Evolutionary conservation across 345 rosid genomes (phyloP), one percentile per base, ranked within the genome.

Genomic region (Camelina sativa): DNA sequence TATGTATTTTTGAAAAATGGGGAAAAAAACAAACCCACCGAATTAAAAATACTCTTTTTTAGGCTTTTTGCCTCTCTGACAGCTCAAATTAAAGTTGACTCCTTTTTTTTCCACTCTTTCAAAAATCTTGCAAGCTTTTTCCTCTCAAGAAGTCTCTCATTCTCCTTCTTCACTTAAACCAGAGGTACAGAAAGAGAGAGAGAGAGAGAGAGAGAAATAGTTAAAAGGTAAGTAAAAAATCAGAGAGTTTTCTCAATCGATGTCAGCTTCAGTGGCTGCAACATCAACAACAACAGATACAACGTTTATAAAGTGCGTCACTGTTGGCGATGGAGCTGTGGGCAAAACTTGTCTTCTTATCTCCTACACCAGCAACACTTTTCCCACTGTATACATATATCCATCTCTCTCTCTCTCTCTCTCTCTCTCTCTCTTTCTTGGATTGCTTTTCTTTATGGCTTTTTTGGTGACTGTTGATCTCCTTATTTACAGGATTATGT

Each of bases 71-170:
- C 74, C 84, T 81, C 88, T 71, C 68, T 71, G 82, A 69, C 89
- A 82, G 79, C 86, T 85, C 88, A 85, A 88, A 86, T 82, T 86
- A 86, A 86, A 88, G 93, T 72, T 44, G 62, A 32, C 73, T 74
- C 79, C 65, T 67, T 60, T 54, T 41, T 52, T 41, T 28, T 72
- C 71, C 47, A 53, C 55, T 13, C 59, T 55, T 30, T 54, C 43
- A 59, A 73, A 69, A 74, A 60, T 44, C 56, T 61, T 54, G 30
- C 25, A 72, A 28, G 52, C 51, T 79, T 56, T 56, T 74, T 65
- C 48, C 65, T 71, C 44, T 51, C 8, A 28, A 28, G 30, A 28
- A 28, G 13, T 23, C 65, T 23, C 65, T 23, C 57, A 43, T 7
- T 25, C n/a, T 73, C 67, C 8, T 58, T 67, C 69, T 67, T 6